Conservation (phyloP, 2,329 filamentous ascomycete species). For the Phialophora macrospora region DNA sequence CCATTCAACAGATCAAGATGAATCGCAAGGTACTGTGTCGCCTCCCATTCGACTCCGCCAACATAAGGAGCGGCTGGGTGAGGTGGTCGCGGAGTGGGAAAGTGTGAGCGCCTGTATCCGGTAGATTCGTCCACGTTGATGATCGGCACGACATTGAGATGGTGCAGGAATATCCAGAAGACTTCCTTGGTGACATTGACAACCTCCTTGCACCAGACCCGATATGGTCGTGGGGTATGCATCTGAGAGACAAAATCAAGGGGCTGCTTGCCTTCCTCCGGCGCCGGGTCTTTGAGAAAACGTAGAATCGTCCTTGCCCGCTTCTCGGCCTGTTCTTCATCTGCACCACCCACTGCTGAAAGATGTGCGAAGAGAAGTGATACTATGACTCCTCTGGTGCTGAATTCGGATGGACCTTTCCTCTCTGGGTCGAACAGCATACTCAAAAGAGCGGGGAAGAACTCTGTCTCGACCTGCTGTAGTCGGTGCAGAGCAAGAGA, state of each 20-base stretch:
- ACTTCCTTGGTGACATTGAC: constrained; percentile 95
- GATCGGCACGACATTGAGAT: constrained; percentile 79
- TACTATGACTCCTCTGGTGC: constrained; percentile 86
- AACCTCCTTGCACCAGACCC: constrained; percentile 91
- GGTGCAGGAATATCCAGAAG: constrained; percentile 98
- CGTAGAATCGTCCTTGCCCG: constrained; percentile 75
- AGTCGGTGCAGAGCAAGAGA: constrained; percentile 83
- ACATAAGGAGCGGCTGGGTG: constrained; percentile 95
- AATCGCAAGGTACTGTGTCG: constrained; percentile 91
- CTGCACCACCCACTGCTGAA: constrained; percentile 59
- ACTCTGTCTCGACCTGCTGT: constrained; percentile 73
- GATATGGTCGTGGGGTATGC: constrained; percentile 83
- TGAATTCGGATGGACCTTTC: constrained; percentile 96
- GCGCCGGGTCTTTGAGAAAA: constrained; percentile 79
- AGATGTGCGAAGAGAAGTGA: constrained; percentile 89
- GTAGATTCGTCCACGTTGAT: constrained; percentile 43
- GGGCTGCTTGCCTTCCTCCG: constrained; percentile 74
- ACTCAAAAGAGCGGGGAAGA: constrained; percentile 83
- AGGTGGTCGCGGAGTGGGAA: constrained; percentile 83
- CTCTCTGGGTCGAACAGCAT: constrained; percentile 98
- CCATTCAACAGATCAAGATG: constrained; percentile 94
- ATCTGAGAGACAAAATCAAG: constrained; percentile 89
- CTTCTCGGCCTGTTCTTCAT: constrained; percentile 64
- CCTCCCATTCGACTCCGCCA: constrained; percentile 97
- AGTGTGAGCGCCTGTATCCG: constrained; percentile 64